phyloP scores from a whole-genome alignment of 2,329 filamentous ascomycete species.

The Cladobotryum mycophilum region DNA sequence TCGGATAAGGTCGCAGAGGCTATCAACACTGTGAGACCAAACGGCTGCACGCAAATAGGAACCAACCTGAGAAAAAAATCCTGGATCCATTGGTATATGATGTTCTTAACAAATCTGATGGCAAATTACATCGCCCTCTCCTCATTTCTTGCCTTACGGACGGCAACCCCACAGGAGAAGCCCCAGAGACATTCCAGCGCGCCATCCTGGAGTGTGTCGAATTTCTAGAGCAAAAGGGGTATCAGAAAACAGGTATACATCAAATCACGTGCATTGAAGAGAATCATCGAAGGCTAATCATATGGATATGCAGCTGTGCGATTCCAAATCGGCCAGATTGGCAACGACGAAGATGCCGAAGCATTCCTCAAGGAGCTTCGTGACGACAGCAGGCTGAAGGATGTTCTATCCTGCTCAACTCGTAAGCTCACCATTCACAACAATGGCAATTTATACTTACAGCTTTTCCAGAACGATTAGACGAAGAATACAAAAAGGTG shows the following conservation, averaged over 20 bases:
- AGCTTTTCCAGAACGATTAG: background rate
- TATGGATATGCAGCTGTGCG: background rate
- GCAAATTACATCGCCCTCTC: background rate
- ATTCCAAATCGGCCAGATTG: constrained; percentile 9
- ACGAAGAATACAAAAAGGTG: constrained; percentile 3
- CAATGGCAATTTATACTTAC: background rate
- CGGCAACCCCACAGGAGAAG: background rate
- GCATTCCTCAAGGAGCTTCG: background rate
- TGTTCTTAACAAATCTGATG: background rate
- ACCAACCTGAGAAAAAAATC: constrained; percentile 5
- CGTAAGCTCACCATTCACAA: background rate
- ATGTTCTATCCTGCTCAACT: constrained; percentile 1
- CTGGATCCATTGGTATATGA: constrained; percentile 7
- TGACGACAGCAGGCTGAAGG: background rate
- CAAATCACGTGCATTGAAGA: background rate
- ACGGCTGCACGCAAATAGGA: constrained; percentile 5
- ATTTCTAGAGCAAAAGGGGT: background rate
- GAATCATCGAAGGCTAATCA: background rate
- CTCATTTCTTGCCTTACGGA: constrained; percentile 9
- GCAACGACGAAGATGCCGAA: background rate
- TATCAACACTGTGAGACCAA: background rate
- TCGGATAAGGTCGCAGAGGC: background rate
- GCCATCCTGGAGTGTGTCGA: background rate
- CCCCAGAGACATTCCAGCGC: background rate
- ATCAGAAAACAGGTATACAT: background rate